These are phyloP conservation scores for Biscogniauxia marginata DNA, from an alignment of 2,329 filamentous ascomycete genomes.

Conservation along the genomic window DNA sequence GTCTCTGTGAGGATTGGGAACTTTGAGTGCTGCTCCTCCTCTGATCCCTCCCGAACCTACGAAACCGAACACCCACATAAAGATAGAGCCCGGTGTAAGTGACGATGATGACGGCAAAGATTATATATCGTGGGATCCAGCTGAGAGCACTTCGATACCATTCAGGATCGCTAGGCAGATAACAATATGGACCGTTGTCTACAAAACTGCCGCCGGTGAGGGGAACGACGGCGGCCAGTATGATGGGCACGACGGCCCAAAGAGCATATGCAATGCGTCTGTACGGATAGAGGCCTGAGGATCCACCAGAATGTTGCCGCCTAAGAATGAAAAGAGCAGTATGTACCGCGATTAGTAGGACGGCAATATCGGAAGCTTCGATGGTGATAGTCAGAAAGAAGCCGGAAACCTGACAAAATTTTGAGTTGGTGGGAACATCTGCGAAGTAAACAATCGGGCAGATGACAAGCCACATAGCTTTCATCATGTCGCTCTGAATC, in stretches of 20 bases:
- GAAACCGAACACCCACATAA: constrained; percentile 55
- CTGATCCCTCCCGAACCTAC: constrained; percentile 36
- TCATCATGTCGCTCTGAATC: constrained; percentile 70
- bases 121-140: constrained; percentile 73
- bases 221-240: constrained; percentile 48
- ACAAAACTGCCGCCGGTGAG: constrained; percentile 29
- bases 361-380: constrained; percentile 68
- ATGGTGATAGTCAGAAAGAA: constrained; percentile 67
- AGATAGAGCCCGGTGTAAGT: constrained; percentile 70
- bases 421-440: constrained; percentile 46
- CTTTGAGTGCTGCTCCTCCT: constrained; percentile 25
- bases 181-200: constrained; percentile 51
- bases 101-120: constrained; percentile 61
- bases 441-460: constrained; percentile 60
- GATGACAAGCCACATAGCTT: constrained; percentile 66
- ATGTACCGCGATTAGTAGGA: constrained; percentile 72
- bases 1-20: constrained; percentile 8
- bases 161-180: constrained; percentile 61
- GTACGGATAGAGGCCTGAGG: constrained; percentile 68
- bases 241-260: constrained; percentile 57
- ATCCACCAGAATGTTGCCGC: constrained; percentile 45
- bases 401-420: constrained; percentile 66
- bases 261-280: constrained; percentile 57
- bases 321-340: constrained; percentile 70
- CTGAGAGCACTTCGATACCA: constrained; percentile 69